These are phyloP conservation scores for Dothideomycetes sp. DNA, from an alignment of 2,329 filamentous ascomycete species.

Conservation along the genomic window DNA sequence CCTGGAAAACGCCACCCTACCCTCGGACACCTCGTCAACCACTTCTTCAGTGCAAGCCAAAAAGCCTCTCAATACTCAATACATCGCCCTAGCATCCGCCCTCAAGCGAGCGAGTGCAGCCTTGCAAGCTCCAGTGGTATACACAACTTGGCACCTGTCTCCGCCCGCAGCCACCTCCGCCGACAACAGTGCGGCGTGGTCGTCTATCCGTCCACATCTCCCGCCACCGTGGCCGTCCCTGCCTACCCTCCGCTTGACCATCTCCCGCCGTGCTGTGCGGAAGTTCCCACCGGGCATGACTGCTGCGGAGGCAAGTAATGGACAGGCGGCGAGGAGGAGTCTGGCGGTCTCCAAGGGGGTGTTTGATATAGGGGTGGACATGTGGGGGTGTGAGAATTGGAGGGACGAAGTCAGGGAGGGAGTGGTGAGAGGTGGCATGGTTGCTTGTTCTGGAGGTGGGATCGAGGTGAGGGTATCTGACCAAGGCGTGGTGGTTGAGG, in stretches of 20 bases:
- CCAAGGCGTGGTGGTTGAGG: too few relatives aligned
- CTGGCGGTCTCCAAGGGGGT: slow-evolving; percentile 23
- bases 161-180: too few relatives aligned
- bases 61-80: neutral
- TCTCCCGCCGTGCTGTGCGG: slow-evolving; percentile 22
- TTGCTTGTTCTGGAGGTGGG: too few relatives aligned
- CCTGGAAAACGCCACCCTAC: slow-evolving; percentile 15
- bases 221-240: slow-evolving; percentile 21
- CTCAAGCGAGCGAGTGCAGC: slow-evolving; percentile 11
- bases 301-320: slow-evolving; percentile 23
- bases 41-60: slow-evolving; percentile 10
- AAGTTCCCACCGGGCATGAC: slow-evolving; percentile 27
- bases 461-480: too few relatives aligned
- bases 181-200: neutral
- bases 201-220: slow-evolving; percentile 13
- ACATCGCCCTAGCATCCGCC: slow-evolving; percentile 11
- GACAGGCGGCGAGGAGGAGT: slow-evolving; percentile 23
- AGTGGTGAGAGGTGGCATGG: slow-evolving; percentile 11
- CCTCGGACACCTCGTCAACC: slow-evolving; percentile 2
- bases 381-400: slow-evolving; percentile 16
- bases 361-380: slow-evolving; percentile 22
- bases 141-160: slow-evolving; percentile 14
- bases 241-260: slow-evolving; percentile 21
- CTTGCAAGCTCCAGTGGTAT: slow-evolving; percentile 17
- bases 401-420: slow-evolving; percentile 11